Base-by-base conservation (phyloP, 202 grass and related monocot species). In the Saccharum hybrid region DNA sequence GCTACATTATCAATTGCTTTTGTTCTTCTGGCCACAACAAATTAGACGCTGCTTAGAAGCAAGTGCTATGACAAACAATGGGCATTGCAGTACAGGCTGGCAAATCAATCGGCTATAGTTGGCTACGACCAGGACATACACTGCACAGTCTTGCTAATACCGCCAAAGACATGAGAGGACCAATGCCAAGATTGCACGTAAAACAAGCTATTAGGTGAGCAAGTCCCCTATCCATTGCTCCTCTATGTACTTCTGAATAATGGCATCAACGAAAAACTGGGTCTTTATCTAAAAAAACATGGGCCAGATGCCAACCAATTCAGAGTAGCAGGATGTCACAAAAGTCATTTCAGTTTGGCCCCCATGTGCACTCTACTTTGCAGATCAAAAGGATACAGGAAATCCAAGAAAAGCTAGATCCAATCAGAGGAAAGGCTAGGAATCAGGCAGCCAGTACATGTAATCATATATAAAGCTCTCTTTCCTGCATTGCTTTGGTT, bases 201-300 rank as follows among this genome's bases (percentile, higher is more conserved):
- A 90, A 90, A 90, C 79, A 74, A 90, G 41, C 1, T 78, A 33
- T 82, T 86, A 83, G 79, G 88, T 90, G 61, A 86, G 73, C 78
- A 67, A 82, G 52, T 46, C 46, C 67, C 71, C 10, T 40, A 46
- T 59, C 34, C 61, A 68, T 68, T 62, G 46, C 2, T 81, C 15
- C 42, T 36, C 1, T 13, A 66, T 68, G 57, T 54, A 71, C 72
- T 77, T 66, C 34, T 68, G 61, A 77, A 84, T 62, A 80, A 41
- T 78, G 31, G 73, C 79, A 69, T 82, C 72, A 83, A 83, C 79
- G 73, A 82, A 78, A 82, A 78, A 38, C 48, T 9, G 19, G 26
- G 18, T n/a, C 52, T n/a, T 56, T 56, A 56, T 56, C 0, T 7
- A 56, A 56, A 56, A 19, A n/a, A 56, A 56, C 18, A 56, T 54